Evolutionary conservation across 2,329 filamentous ascomycete genomes (phyloP), one percentile per base, ranked within the genome.

Genomic region (Aspergillaceae sp.): DNA sequence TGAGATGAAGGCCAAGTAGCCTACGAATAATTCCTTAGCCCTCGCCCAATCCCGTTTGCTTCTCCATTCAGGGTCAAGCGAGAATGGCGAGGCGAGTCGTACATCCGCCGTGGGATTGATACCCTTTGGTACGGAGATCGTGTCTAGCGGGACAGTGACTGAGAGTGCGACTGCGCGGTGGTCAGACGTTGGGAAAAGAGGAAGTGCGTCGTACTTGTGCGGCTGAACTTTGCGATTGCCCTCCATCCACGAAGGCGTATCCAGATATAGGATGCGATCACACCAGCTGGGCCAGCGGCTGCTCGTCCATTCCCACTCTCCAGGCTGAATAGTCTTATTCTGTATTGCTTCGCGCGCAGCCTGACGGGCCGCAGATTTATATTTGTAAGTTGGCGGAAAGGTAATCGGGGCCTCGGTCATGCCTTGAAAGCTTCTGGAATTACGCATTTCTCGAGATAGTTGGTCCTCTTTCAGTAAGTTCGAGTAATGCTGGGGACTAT

Each of bases 301-400:
- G 47, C 74, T 73, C 5, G 89, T 86, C 78, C 89, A 96, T 30
- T 73, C 69, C 83, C 85, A 91, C 7, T 72, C 68, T 3, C 76
- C 66, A 37, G 53, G 57, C 40, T 55, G 51, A 9, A 63, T 56
- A 11, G 61, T 8, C 10, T 63, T 56, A 19, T 61, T 59, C 58
- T 49, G 48, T 7, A 54, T 50, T 11, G 56, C 40, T 40, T 33
- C 48, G 44, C 47, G 33, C 10, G 56, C 61, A 1, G 65, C 69
- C 47, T 74, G 56, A 28, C 66, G 69, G 9, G 72, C 68, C 5
- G 64, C 62, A 29, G 68, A 58, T 1, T 76, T 75, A 64, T 92
- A 94, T 67, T 98, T 98, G 74, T 98, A 98, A 0, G 92, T 96
- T 0, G 92, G 92, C 1, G 89, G 85, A 59, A 97, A 98, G 3